Base-by-base conservation (phyloP, 805 yeast species). In the Kazachstania psychrophila region DNA sequence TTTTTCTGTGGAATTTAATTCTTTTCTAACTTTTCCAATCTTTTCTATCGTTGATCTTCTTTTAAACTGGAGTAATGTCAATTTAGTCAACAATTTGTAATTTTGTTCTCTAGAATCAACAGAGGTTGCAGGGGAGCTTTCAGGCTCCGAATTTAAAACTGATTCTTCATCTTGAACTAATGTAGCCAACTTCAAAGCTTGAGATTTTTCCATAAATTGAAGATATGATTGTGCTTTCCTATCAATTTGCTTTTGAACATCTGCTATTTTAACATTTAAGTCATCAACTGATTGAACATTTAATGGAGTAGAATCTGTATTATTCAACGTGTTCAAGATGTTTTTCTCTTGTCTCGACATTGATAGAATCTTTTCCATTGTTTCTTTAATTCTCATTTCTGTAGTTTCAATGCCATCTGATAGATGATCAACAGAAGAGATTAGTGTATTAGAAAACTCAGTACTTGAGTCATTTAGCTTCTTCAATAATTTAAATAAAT, bases 171-270 rank as follows among this genome's bases (percentile, higher is more conserved):
- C 66, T 40, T 77, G 75, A 0, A 75, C 84, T 14, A 72, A 45
- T 39, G 70, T 66, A 0, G 83, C 84, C 42, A 76, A 51, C 42
- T 69, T 69, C 46, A 75, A 58, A 1, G 85, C 77, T 52, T 80
- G 88, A 1, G 78, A 64, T 35, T 82, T 68, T 53, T 80, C 88
- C 23, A 73, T 52, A n/a, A 70, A 43, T 18, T 49, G 52, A 12
- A 42, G 25, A 15, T 40, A 48, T 2, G 29, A 25, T 7, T 37
- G 33, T 32, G 35, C 33, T 13, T 43, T 23, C 9, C 38, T 33
- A 6, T 18, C 20, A 6, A 36, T 31, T 11, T 33, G 14, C 7
- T 14, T 19, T 12, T 27, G 25, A 9, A 38, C 13, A 16, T 34
- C 36, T 9, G 3, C 25, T 7, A 12, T 15, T 10, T 19, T n/a